Base-by-base conservation (phyloP, 257 asterid species). In the Leptodermis oblonga region DNA sequence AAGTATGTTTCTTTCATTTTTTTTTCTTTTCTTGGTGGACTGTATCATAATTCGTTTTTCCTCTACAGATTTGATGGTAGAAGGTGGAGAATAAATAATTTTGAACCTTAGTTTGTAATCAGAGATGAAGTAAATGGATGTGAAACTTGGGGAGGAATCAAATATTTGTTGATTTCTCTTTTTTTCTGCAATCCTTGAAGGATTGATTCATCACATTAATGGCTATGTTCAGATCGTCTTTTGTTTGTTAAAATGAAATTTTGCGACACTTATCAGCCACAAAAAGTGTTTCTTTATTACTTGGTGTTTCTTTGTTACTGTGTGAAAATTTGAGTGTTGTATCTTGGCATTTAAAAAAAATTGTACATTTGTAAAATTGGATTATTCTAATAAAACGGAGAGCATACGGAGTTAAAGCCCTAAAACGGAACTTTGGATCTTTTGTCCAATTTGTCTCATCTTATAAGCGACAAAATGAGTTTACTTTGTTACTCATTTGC, bases 61-160 rank as follows among this genome's bases (percentile, higher is more conserved):
- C 12, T n/a, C 20, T 5, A 23, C 14, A 23, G 36, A 64, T 42
- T 30, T 42, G 39, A 5, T 25, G 33, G 69, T 34, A 42, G 14
- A 23, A 12, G 39, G 52, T 39, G 52, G 37, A 41, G 52, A 30
- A 64, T 45, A 26, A 30, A 64, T 45, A 26, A 28, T 43, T 45
- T 26, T 65, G 41, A n/a, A 30, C 63, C 14, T 11, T 23, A 28
- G 56, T 63, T 33, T n/a, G 61, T 54, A 54, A 54, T 22, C 58
- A 54, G 61, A 54, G 17, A 30, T 18, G 23, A 30, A 15, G 18
- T 48, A 31, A 28, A 45, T 45, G 70, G 42, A 43, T 26, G 58
- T 65, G 18, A 17, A 45, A 42, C 23, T 7, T 65, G 9, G 56
- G 68, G n/a, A n/a, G 23, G 53, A 63, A 20, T 28, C 69, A 65